A percentile compares a stretch with the other conserved stretches of the same genome.
Conservation (phyloP, 352 stramenopile species). For the Globisporangium emineosum region DNA sequence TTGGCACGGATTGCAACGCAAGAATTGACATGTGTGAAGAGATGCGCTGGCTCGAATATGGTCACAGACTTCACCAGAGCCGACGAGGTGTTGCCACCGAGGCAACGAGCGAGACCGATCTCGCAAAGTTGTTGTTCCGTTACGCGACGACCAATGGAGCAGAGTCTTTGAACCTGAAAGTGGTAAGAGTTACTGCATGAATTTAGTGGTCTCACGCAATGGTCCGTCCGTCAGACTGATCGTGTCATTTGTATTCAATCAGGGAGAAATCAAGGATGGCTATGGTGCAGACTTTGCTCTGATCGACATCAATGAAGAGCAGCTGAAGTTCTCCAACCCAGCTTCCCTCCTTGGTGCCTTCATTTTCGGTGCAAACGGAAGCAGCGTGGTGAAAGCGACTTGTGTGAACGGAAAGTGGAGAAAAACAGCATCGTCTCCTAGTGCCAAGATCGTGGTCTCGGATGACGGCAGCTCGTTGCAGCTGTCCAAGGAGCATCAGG, state of each 20-base stretch:
- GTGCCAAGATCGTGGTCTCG: neutral
- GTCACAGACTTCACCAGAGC: constrained; percentile 60
- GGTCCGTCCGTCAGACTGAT: neutral
- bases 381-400: constrained; percentile 69
- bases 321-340: constrained; percentile 60
- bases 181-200: constrained; percentile 28
- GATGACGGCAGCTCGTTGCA: constrained; percentile 8
- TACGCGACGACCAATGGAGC: constrained; percentile 70
- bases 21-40: constrained; percentile 83
- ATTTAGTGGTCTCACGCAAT: neutral
- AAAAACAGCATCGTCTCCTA: constrained; percentile 25
- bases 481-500: constrained; percentile 41
- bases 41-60: constrained; percentile 81
- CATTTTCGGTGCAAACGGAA: constrained; percentile 69
- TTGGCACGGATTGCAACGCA: constrained; percentile 77
- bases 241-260: neutral
- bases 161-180: constrained; percentile 62
- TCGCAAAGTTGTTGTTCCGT: constrained; percentile 60
- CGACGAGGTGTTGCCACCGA: constrained; percentile 63
- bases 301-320: constrained; percentile 64
- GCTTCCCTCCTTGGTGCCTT: constrained; percentile 63
- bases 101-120: constrained; percentile 44
- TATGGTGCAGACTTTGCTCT: constrained; percentile 70
- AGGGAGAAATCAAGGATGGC: constrained; percentile 68
- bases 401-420: constrained; percentile 71